Evolutionary conservation across 1,284 basidiomycete species (phyloP), one percentile per base, ranked within the genome.

Genomic region (Trichosporon coremiiforme): DNA sequence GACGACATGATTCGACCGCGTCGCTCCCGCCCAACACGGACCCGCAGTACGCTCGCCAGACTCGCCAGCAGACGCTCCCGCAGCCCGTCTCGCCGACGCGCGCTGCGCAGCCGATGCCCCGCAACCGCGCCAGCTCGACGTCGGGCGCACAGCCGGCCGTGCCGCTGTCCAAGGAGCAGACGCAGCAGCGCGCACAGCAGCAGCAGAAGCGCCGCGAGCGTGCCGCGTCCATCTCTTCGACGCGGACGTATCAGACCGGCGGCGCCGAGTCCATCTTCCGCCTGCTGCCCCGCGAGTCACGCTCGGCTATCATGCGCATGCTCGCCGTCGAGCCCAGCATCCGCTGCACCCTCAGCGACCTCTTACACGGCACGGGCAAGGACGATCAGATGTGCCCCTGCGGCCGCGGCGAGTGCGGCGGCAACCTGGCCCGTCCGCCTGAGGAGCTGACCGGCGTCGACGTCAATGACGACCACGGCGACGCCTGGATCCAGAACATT

Each of bases 261-360:
- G 92, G 93, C 8, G 91, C 93, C n/a, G 96, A 99, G 83, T 95
- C 93, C 36, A 97, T 99, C 80, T 99, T 99, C 88, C 89, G 95
- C n/a, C 87, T 99, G 6, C 86, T 99, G 22, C 96, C 96, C 5
- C 90, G 96, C 70, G 96, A 98, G 85, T 90, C 93, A 17, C 89
- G 95, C 55, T 87, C 90, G 15, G 94, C 93, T 10, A 86, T 99
- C 68, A 91, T 94, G 71, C 89, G 95, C 67, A 99, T 99, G 97
- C 87, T 99, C 77, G 91, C 90, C 72, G 89, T 98, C 68, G 95
- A 98, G 81, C 93, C 95, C 0, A 86, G 87, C 9, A 89, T 91
- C 68, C 90, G 97, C 45, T 97, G 94, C 82, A 98, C 97, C 31
- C 88, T 99, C 67, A 91, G 92, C n/a, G 94, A 98, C 79, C 84